Base-by-base conservation (phyloP, 768 basidiomycete genomes). In the Agaricus bisporus region DNA sequence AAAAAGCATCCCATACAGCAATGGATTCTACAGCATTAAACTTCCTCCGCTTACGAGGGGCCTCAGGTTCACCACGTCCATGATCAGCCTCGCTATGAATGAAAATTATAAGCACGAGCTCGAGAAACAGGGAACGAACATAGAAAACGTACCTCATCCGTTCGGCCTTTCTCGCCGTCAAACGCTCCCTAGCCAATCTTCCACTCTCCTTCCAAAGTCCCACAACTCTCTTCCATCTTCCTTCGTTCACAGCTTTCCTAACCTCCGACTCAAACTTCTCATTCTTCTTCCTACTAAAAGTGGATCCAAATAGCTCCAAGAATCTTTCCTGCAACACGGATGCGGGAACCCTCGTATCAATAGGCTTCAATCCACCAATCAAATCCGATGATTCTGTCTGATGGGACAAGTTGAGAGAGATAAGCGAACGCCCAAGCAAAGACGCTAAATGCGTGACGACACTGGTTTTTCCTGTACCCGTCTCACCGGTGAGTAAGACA, bases 381-480 rank as follows among this genome's bases (percentile, higher is more conserved):
- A 98, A 72, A 68, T 99, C 97, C 2, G 91, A 86, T 1, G 91
- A 88, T 66, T 98, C 95, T 1, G 95, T 97, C 67, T 99, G 97
- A 63, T 95, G 91, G 1, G 93, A 97, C 61, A 98, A 68, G 65
- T 99, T 99, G 54, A 99, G 78, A 0, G 94, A 91, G 51, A 92
- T 79, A 32, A 99, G 78, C 0, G 85, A 83, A 10, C 82, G 80
- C 6, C 77, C 78, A 26, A 97, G 77, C n/a, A 89, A 68, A 2
- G 84, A 77, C 10, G 97, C 87, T 28, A 98, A 76, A 61, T 97
- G 84, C 2, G 93, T 89, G 14, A 99, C 81, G 17, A 84, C 80
- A 49, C 94, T 95, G 0, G 97, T 99, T 70, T 99, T 99, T 12
- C 97, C 97, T 1, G 97, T 99, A n/a, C 97, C 97, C 2, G 97